phyloP scores from a whole-genome alignment of 345 rosid genomes.

The Erysimum cheiranthoides region DNA sequence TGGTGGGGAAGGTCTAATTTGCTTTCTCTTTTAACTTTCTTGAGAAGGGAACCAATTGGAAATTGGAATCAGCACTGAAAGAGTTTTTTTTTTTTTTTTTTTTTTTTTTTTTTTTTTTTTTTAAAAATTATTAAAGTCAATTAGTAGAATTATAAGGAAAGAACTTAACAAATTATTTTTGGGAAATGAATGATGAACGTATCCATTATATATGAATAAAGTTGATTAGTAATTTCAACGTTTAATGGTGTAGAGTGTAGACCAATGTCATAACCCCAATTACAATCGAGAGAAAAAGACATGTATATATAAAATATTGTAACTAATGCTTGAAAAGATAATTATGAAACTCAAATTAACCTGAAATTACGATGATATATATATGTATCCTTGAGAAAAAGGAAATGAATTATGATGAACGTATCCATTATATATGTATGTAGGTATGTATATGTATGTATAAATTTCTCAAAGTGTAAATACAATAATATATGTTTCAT shows the following conservation, averaged over 20 bases:
- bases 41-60: constrained; percentile 36
- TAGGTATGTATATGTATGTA: constrained; percentile 37
- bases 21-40: constrained; percentile 38
- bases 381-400: not conserved
- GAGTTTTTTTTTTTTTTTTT: too few relatives aligned
- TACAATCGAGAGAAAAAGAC: not conserved
- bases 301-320: not conserved
- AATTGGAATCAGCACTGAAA: constrained; percentile 29
- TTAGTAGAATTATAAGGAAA: not conserved
- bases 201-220: too few relatives aligned
- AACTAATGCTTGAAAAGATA: too few relatives aligned
- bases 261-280: not conserved
- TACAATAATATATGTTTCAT: constrained; percentile 27
- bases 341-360: too few relatives aligned
- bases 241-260: not conserved
- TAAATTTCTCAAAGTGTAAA: constrained; percentile 23
- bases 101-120: too few relatives aligned
- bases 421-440: constrained; percentile 12
- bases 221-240: not conserved
- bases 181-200: too few relatives aligned
- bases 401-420: not conserved
- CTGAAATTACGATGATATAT: not conserved
- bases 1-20: constrained; percentile 41
- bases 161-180: not conserved
- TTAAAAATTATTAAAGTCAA: not conserved